Base-by-base conservation (phyloP, 1,284 basidiomycete genomes). In the Tilletia walkeri region DNA sequence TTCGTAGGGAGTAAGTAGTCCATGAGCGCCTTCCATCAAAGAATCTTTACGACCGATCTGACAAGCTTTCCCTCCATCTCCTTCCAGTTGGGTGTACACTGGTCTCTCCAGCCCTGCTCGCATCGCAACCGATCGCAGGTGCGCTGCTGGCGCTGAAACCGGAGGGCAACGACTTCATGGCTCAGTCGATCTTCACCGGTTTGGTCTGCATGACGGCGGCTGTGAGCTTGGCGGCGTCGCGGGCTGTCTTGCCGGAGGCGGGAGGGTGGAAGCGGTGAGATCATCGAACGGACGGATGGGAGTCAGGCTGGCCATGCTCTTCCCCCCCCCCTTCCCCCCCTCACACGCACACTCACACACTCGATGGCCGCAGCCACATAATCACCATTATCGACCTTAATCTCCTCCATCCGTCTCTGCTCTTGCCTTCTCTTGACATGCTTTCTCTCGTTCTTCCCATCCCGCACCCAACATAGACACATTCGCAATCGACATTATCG, bases 31-130 rank as follows among this genome's bases (percentile, higher is more conserved):
- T 30, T 30, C 24, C 24, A 30, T 30, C 24, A 30, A 30, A 30
- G 24, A 30, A 30, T 30, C 24, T 30, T 30, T 30, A 30, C 24
- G 24, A 30, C 24, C 24, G 24, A 30, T 30, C 24, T 30, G 24
- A 30, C 24, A 30, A 30, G 24, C 24, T 30, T 30, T 30, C 24
- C 24, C 54, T 20, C 10, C 6, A 10, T 5, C 24, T 14, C 54
- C 54, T 56, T 56, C 5, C 24, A 30, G 54, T 63, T 38, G 36
- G 36, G 36, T 38, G 59, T 20, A 53, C 59, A 16, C 34, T 63
- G 36, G 50, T 63, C 36, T 63, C 34, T 18, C 59, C 59, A 3
- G 59, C 59, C 16, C 59, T 63, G 9, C 59, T 63, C 6, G 59
- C 59, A 7, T 63, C 59, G 18, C 59, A 63, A 36, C 59, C 59